phyloP scores from a whole-genome alignment of 2,329 filamentous ascomycete genomes.

The Exserohilum turcica region DNA sequence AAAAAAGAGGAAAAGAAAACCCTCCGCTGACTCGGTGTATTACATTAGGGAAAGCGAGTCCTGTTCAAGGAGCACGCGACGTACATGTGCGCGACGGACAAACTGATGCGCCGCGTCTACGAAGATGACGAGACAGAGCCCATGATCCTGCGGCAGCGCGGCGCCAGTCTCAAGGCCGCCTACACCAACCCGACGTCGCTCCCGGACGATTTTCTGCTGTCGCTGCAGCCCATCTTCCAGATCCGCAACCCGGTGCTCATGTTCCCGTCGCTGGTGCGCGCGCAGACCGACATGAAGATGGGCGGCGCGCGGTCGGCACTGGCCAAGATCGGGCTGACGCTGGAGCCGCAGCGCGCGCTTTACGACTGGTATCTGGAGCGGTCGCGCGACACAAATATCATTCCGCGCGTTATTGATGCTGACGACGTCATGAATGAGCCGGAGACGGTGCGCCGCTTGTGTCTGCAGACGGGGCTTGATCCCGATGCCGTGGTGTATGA shows the following conservation, averaged over 20 bases:
- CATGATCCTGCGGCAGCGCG: constrained; percentile 9
- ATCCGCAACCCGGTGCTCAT: constrained; percentile 23
- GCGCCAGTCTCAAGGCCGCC: neutral
- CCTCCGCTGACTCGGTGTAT: neutral
- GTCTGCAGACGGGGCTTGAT: constrained; percentile 12
- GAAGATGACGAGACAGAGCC: neutral
- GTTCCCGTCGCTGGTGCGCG: constrained; percentile 23
- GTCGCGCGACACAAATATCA: neutral
- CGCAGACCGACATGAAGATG: neutral
- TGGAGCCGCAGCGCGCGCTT: constrained; percentile 4
- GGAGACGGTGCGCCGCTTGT: constrained; percentile 14
- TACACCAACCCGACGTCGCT: constrained; percentile 21
- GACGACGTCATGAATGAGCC: constrained; percentile 23
- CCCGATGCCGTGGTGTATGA: constrained; percentile 19
- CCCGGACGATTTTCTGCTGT: constrained; percentile 19
- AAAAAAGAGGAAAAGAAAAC: neutral
- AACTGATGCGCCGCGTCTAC: constrained; percentile 13
- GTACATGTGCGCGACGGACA: constrained; percentile 14
- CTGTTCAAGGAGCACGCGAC: constrained; percentile 23
- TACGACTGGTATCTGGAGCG: constrained; percentile 21
- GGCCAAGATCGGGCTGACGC: neutral
- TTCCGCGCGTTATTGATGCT: constrained; percentile 20
- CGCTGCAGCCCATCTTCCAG: constrained; percentile 23
- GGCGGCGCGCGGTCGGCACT: neutral
- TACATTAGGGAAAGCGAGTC: constrained; percentile 14